Base-by-base conservation (phyloP, 805 yeast genomes). In the Wickerhamomyces pijperi region DNA sequence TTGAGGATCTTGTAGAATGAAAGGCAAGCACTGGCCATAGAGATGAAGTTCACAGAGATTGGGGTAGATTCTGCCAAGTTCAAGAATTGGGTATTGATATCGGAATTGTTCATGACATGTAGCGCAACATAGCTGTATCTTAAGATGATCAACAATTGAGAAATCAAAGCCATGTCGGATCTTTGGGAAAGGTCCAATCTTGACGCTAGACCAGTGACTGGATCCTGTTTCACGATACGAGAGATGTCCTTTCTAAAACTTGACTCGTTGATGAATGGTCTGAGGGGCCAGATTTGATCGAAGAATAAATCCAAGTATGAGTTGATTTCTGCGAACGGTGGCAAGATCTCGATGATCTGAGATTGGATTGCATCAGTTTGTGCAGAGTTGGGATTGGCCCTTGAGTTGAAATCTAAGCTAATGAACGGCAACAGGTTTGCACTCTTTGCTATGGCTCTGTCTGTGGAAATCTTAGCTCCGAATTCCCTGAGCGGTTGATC, bases 231-330 rank as follows among this genome's bases (percentile, higher is more conserved):
- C 5, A 72, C 48, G 1, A 70, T 54, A 9, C 51, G 44, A 1
- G 41, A 29, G 0, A 67, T 47, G 3, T 45, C 48, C 4, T 42
- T 41, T 3, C 34, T 28, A 39, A 70, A 69, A 15, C 46, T 37
- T 1, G 42, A 46, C 39, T 69, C 63, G 43, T 70, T 74, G 19
- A 72, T 32, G 39, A 57, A 68, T 1, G 77, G 76, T 54, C 63
- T 55, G 39, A 62, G 63, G 1, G 70, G 65, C 54, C 71, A 68
- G 18, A 70, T 50, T 47, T 55, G 59, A 8, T 47, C 45, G 48
- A 70, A 72, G 45, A 60, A 72, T 11, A 67, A 47, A 16, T 60
- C 60, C 17, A 70, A 8, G 13, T 25, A 25, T 8, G 5, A 9
- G 29, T 25, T 12, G 14, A 25, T 25, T 1, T 64, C 58, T 16